Conservation (phyloP, 2,329 filamentous ascomycete genomes). For the Fusarium oxysporum region DNA sequence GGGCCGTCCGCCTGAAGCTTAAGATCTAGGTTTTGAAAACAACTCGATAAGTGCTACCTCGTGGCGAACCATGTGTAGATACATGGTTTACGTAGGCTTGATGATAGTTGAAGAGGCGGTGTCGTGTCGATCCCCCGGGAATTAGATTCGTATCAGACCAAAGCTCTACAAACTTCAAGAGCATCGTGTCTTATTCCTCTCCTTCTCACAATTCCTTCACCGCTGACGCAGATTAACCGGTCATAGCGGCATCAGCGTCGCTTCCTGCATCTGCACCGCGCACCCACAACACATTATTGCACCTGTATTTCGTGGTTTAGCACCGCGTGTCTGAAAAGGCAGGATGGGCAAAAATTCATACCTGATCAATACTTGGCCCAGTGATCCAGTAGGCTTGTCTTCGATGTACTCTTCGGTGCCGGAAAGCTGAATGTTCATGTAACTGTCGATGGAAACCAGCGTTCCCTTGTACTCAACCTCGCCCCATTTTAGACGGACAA, state of each 20-base stretch:
- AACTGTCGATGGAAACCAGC: slow-evolving; percentile 93
- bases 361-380: slow-evolving; percentile 95
- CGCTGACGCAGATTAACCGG: slow-evolving; percentile 53
- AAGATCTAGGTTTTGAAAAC: slow-evolving; percentile 19
- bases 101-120: slow-evolving; percentile 27
- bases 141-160: slow-evolving; percentile 14
- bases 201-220: slow-evolving; percentile 14
- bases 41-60: slow-evolving; percentile 1
- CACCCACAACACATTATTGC: slow-evolving; percentile 99
- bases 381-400: slow-evolving; percentile 82
- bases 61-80: neutral
- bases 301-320: slow-evolving; percentile 61
- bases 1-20: slow-evolving; percentile 6
- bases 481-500: slow-evolving; percentile 97
- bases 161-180: slow-evolving; percentile 18
- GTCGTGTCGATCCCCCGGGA: slow-evolving; percentile 11
- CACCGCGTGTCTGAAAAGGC: neutral
- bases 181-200: slow-evolving; percentile 12
- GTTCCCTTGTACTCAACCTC: slow-evolving; percentile 97
- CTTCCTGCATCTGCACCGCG: slow-evolving; percentile 66
- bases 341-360: slow-evolving; percentile 54
- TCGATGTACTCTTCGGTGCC: slow-evolving; percentile 93
- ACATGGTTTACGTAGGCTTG: slow-evolving; percentile 20
- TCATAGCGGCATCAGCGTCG: slow-evolving; percentile 68
- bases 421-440: slow-evolving; percentile 98